Percentiles rank a stretch among this genome's conserved stretches.
phyloP scores from a whole-genome alignment of 768 basidiomycete genomes.

The Candolleomyces eurysporus region DNA sequence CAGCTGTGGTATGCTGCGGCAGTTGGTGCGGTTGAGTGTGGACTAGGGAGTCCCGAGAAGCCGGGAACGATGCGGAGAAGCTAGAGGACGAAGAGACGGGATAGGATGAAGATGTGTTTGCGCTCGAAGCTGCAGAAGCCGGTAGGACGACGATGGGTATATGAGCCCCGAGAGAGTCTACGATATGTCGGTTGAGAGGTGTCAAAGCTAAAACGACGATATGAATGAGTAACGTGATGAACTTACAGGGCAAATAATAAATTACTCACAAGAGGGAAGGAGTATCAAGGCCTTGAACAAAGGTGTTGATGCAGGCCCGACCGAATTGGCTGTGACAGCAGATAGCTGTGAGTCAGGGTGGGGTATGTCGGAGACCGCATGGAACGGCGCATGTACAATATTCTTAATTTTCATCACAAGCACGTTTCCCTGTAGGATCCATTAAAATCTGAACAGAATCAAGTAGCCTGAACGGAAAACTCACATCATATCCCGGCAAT shows the following conservation, averaged over 20 bases:
- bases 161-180: conserved; percentile 48
- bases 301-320: conserved; percentile 57
- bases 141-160: conserved; percentile 60
- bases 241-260: background rate
- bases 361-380: conserved; percentile 48
- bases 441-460: conserved; percentile 7
- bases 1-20: too few species aligned
- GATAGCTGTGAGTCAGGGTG: conserved; percentile 54
- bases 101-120: background rate
- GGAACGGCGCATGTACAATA: conserved; percentile 57
- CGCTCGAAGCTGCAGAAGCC: background rate
- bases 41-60: background rate
- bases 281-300: conserved; percentile 62
- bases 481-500: conserved; percentile 49
- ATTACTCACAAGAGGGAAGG: conserved; percentile 43
- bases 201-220: conserved; percentile 26
- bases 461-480: conserved; percentile 19
- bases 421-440: conserved; percentile 27
- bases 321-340: conserved; percentile 44
- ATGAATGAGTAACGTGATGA: background rate
- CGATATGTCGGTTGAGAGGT: conserved; percentile 41
- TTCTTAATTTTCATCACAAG: conserved; percentile 31
- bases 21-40: conserved; percentile 3
- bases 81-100: background rate
- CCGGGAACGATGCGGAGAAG: conserved; percentile 1